These are phyloP conservation scores for Fraxinus quadrangulata DNA, from an alignment of 257 asterid species.

Conservation along the genomic window DNA sequence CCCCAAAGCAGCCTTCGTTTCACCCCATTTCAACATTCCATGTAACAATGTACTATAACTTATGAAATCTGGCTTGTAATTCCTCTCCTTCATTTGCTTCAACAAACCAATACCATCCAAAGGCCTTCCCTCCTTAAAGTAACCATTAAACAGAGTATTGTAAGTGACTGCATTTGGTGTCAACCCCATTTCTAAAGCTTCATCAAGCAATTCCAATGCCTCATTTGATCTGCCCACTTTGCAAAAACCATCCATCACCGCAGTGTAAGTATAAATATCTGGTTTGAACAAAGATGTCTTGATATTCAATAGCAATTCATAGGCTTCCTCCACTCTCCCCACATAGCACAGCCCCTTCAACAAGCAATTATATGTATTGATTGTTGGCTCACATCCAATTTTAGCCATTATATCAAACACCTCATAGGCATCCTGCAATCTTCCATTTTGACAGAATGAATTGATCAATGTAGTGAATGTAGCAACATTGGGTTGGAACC, in stretches of 20 bases:
- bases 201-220: slow-evolving; percentile 61
- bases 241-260: slow-evolving; percentile 79
- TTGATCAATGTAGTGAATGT: slow-evolving; percentile 58
- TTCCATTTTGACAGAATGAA: slow-evolving; percentile 56
- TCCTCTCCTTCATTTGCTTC: slow-evolving; percentile 53
- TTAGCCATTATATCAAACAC: slow-evolving; percentile 61
- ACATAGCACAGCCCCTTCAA: slow-evolving; percentile 78
- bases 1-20: slow-evolving; percentile 40
- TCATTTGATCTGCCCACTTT: slow-evolving; percentile 78
- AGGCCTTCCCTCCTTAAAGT: slow-evolving; percentile 76
- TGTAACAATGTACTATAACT: slow-evolving; percentile 68
- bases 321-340: slow-evolving; percentile 74
- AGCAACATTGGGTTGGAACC: slow-evolving; percentile 41
- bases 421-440: slow-evolving; percentile 49
- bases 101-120: slow-evolving; percentile 52
- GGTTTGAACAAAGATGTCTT: slow-evolving; percentile 49
- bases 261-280: slow-evolving; percentile 69
- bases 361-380: slow-evolving; percentile 72
- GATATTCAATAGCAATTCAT: slow-evolving; percentile 42
- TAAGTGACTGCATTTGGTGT: slow-evolving; percentile 60
- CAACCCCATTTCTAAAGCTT: slow-evolving; percentile 53
- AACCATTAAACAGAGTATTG: slow-evolving; percentile 72
- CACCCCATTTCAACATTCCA: slow-evolving; percentile 79
- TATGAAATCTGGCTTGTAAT: slow-evolving; percentile 62
- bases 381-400: slow-evolving; percentile 65